Percentiles rank a stretch among this genome's conserved stretches.
Conservation (phyloP, 371 early-diverging fungal genomes). For the Gilbertella persicaria region DNA sequence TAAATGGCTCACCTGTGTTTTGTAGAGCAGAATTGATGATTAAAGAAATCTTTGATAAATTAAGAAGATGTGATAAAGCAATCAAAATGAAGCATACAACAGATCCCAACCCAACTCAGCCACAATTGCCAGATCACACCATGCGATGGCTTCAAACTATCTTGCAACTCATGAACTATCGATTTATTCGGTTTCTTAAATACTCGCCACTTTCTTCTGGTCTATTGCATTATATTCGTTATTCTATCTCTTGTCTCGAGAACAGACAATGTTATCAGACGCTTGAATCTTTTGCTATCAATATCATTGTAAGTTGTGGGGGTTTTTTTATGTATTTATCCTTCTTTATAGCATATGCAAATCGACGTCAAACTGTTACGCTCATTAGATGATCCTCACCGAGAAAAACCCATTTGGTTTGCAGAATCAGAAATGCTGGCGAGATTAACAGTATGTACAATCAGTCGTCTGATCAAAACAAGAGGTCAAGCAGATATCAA, state of each 20-base stretch:
- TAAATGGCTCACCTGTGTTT: neutral
- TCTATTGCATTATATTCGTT: conserved; percentile 63
- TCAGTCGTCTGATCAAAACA: conserved; percentile 63
- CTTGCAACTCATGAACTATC: conserved; percentile 75
- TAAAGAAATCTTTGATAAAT: conserved; percentile 74
- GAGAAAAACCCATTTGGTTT: conserved; percentile 68
- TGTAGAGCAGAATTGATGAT: conserved; percentile 69
- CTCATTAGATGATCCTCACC: conserved; percentile 59
- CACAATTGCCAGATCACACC: conserved; percentile 51
- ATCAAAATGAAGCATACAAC: conserved; percentile 41
- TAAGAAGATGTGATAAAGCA: conserved; percentile 69
- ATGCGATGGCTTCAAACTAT: conserved; percentile 79
- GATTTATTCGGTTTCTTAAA: conserved; percentile 56
- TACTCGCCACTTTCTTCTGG: conserved; percentile 50
- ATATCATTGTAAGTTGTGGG: conserved; percentile 47
- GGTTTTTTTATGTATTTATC: neutral
- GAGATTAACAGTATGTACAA: conserved; percentile 56
- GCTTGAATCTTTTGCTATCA: conserved; percentile 65
- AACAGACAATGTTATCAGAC: conserved; percentile 69
- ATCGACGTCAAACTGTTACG: conserved; percentile 60
- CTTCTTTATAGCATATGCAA: conserved; percentile 52
- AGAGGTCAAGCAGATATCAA: conserved; percentile 66
- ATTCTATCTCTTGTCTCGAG: conserved; percentile 62
- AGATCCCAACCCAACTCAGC: conserved; percentile 7
- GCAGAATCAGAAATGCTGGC: conserved; percentile 69